phyloP scores from a whole-genome alignment of 345 rosid genomes.

The Xanthoceras sorbifolium region DNA sequence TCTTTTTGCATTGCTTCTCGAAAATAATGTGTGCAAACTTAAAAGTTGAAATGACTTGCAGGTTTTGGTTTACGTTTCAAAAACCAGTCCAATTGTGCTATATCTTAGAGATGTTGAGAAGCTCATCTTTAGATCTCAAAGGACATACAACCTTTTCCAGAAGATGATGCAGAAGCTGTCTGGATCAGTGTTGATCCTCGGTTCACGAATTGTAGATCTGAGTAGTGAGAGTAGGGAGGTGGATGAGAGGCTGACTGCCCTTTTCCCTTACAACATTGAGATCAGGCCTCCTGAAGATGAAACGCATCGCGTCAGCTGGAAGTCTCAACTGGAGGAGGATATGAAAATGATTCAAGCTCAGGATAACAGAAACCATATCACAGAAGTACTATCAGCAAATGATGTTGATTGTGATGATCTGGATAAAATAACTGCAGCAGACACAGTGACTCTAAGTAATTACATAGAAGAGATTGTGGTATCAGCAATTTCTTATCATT shows the following conservation, averaged over 20 bases:
- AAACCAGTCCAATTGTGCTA: conserved; percentile 71
- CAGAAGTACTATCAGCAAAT: conserved; percentile 86
- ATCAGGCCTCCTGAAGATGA: conserved; percentile 90
- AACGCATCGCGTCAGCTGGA: conserved; percentile 83
- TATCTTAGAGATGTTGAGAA: conserved; percentile 79
- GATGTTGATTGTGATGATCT: conserved; percentile 92
- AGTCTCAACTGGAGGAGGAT: conserved; percentile 85
- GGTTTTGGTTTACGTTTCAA: conserved; percentile 79
- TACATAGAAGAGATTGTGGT: conserved; percentile 90
- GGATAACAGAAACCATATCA: conserved; percentile 84
- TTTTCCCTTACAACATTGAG: conserved; percentile 90
- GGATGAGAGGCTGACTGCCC: conserved; percentile 59
- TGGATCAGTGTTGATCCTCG: conserved; percentile 83
- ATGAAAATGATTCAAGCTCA: conserved; percentile 93
- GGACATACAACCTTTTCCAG: conserved; percentile 67
- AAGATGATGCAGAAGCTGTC: conserved; percentile 75
- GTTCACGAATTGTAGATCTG: conserved; percentile 65
- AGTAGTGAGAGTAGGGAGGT: conserved; percentile 46
- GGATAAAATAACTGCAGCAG: conserved; percentile 63
- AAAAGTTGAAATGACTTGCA: conserved; percentile 28
- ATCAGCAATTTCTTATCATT: conserved; percentile 86
- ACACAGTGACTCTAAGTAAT: conserved; percentile 69
- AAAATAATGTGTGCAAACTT: not conserved
- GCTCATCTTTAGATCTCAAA: conserved; percentile 66
- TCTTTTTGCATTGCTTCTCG: not conserved